phyloP scores from a whole-genome alignment of 2,329 filamentous ascomycete species.

The Penicillium verrucosum region DNA sequence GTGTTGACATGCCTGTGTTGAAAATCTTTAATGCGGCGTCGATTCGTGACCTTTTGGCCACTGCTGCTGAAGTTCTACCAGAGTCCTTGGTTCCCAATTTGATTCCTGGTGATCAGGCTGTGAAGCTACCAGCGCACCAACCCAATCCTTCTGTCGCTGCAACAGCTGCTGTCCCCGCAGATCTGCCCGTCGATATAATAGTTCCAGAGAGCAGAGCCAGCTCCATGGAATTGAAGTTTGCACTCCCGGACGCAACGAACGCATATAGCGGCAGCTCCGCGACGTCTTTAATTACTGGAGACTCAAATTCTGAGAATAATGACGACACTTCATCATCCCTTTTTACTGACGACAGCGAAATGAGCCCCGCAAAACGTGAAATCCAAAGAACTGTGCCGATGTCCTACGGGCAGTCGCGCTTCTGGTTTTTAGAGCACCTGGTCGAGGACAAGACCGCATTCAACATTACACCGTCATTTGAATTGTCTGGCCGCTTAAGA shows the following conservation, averaged over 20 bases:
- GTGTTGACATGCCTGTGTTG: conserved; percentile 24
- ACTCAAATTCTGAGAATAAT: conserved; percentile 16
- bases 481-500: conserved; percentile 34
- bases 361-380: background rate
- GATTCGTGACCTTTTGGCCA: conserved; percentile 16
- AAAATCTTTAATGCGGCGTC: conserved; percentile 26
- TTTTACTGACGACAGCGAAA: conserved; percentile 2
- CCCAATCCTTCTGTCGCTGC: background rate
- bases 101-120: background rate
- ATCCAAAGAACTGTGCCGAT: conserved; percentile 24
- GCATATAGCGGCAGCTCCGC: conserved; percentile 11
- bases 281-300: conserved; percentile 6
- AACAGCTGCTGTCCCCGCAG: background rate
- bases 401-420: conserved; percentile 42
- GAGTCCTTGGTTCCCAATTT: conserved; percentile 13
- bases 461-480: conserved; percentile 38
- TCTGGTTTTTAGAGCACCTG: conserved; percentile 36
- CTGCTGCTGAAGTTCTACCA: conserved; percentile 10
- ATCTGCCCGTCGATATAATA: background rate
- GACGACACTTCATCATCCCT: conserved; percentile 13
- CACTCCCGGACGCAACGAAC: background rate
- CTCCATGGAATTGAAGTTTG: conserved; percentile 2
- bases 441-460: conserved; percentile 38
- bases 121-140: background rate
- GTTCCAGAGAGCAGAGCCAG: background rate